Base-by-base conservation (phyloP, 2,329 filamentous ascomycete species). In the Cladosporium sp. region DNA sequence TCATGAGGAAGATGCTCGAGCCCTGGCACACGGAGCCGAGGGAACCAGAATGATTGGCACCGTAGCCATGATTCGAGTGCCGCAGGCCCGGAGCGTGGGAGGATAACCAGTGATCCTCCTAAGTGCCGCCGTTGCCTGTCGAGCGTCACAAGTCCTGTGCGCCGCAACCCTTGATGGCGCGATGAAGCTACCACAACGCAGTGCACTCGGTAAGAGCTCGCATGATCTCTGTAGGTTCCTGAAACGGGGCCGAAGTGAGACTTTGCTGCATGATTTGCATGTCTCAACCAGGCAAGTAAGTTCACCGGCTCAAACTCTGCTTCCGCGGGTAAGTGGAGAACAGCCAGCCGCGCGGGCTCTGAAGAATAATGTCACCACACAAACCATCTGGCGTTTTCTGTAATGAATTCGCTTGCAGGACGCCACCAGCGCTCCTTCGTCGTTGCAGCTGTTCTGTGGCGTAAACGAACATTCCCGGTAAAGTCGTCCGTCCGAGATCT, bases 391-490 rank as follows among this genome's bases (percentile, higher is more conserved):
- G n/a, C n/a, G 30, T 37, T 36, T 37, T 50, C 28, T 37, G 47
- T 34, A 22, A 39, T 51, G 49, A 25, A 20, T 36, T 51, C 49
- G 36, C 49, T 51, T 51, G 36, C 19, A 51, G 20, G 36, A 34
- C 49, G 49, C 49, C 49, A 51, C 49, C 28, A 51, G 49, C 36
- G 49, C 49, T 51, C 36, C 49, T 51, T 51, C 49, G 36, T 25
- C 15, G 12, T 20, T 30, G 30, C 17, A 47, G 15, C 43, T 30
- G 22, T 47, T 28, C 15, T 17, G n/a, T 47, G 15, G 30, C 11
- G 30, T 34, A 9, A 34, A 34, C 9, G 30, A 12, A 34, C 30
- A 12, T 9, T 34, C 4, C 11, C 30, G 8, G 30, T 34, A 3
- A 12, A 34, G 30, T 34, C 4, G 2, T 34, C 7, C 30, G 30